Evolutionary conservation across 495 filamentous ascomycete genomes (phyloP).

Genomic region (Letharia lupina): DNA sequence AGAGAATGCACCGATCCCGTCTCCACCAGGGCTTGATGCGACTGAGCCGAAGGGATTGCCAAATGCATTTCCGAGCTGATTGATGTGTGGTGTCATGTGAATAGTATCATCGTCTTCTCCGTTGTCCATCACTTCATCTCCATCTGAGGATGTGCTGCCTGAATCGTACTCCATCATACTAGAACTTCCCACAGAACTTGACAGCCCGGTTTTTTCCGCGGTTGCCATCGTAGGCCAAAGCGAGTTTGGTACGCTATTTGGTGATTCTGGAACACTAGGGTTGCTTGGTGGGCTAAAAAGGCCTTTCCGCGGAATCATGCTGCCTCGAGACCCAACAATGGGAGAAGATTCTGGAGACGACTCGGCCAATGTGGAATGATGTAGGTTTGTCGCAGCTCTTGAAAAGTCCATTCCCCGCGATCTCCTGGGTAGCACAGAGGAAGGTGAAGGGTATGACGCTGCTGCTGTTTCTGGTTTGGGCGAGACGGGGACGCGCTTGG

Average conservation of each 20-base stretch:
- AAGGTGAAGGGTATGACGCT: constrained; percentile 72
- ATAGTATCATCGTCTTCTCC: constrained; percentile 73
- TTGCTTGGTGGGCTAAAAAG: constrained; percentile 28
- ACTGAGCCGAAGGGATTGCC: constrained; percentile 40
- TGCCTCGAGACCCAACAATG: constrained; percentile 66
- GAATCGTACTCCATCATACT: constrained; percentile 73
- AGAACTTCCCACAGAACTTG: constrained; percentile 78
- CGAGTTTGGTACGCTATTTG: constrained; percentile 33
- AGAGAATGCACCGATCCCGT: constrained; percentile 55
- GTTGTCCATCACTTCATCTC: constrained; percentile 66
- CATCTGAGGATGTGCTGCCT: constrained; percentile 63
- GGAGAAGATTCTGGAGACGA: constrained; percentile 93
- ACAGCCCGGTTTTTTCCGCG: constrained; percentile 62
- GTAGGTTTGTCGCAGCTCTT: constrained; percentile 86
- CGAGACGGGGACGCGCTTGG: constrained; percentile 63
- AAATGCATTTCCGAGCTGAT: constrained; percentile 42
- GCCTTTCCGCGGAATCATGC: constrained; percentile 64
- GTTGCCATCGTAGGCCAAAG: constrained; percentile 41
- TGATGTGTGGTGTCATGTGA: constrained; percentile 57
- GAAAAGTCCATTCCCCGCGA: constrained; percentile 87
- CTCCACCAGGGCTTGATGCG: constrained; percentile 42
- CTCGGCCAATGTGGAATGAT: constrained; percentile 88
- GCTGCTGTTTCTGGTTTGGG: constrained; percentile 77
- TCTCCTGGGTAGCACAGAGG: constrained; percentile 76
- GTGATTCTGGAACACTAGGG: constrained; percentile 39